phyloP scores from a whole-genome alignment of 768 basidiomycete genomes.

The Epithele typhae region DNA sequence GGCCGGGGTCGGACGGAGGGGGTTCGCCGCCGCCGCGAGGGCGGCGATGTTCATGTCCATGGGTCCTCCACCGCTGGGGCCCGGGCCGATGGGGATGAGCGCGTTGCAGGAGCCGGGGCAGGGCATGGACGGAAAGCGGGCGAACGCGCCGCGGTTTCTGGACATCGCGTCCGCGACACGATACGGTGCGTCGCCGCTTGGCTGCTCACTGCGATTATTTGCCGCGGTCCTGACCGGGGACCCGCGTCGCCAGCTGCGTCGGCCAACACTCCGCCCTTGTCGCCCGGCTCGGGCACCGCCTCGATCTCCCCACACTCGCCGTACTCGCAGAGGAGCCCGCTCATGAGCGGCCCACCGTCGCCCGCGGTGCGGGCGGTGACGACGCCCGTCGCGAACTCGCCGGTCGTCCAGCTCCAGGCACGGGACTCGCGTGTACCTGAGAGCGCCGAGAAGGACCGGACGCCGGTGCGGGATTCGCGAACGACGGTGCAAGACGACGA shows the following conservation, averaged over 20 bases:
- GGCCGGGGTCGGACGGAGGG: slow-evolving; percentile 87
- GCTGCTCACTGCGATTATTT: too few species aligned
- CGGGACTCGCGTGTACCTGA: too few species aligned
- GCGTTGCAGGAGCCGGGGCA: slow-evolving; percentile 8
- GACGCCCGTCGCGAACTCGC: slow-evolving; percentile 8
- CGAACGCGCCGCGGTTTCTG: slow-evolving; percentile 29
- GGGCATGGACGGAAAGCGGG: slow-evolving; percentile 28
- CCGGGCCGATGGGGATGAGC: slow-evolving; percentile 3
- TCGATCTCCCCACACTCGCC: slow-evolving; percentile 25
- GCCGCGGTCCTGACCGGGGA: too few species aligned
- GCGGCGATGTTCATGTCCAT: slow-evolving; percentile 49
- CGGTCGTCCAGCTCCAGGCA: too few species aligned
- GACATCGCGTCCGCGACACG: slow-evolving; percentile 23
- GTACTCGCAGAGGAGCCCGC: slow-evolving; percentile 21
- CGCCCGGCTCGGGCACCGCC: slow-evolving; percentile 22
- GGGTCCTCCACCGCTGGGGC: slow-evolving; percentile 10
- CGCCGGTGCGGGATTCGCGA: too few species aligned
- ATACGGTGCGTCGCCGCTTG: slow-evolving; percentile 23
- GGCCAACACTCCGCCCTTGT: slow-evolving; percentile 25
- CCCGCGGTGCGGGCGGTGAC: too few species aligned
- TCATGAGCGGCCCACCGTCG: slow-evolving; percentile 15
- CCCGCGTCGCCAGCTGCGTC: slow-evolving; percentile 3
- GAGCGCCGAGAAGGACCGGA: too few species aligned
- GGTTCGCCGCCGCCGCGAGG: slow-evolving; percentile 71
- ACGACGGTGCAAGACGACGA: too few species aligned